phyloP scores from a whole-genome alignment of 2,329 filamentous ascomycete species.

The Ophiostoma angusticollis region DNA sequence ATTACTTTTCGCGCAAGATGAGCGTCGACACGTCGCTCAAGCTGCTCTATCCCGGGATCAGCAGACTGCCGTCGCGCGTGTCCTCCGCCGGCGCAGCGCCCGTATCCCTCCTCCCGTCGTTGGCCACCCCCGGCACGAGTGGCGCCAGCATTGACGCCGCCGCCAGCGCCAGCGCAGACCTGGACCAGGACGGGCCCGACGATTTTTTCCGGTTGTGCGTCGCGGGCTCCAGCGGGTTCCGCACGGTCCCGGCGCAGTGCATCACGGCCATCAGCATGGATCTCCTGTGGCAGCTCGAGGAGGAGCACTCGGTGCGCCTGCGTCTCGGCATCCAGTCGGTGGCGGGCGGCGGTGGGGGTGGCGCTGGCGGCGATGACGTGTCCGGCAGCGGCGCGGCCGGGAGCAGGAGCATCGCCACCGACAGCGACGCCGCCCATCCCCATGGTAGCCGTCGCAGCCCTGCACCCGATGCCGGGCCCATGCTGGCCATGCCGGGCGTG shows the following conservation, averaged over 20 bases:
- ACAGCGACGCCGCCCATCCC: too few species aligned
- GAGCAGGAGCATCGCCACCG: neutral
- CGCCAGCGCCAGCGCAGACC: too few species aligned
- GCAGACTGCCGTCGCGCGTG: constrained; percentile 5
- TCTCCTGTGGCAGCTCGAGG: constrained; percentile 31
- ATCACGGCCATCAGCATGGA: constrained; percentile 33
- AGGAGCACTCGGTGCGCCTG: constrained; percentile 22
- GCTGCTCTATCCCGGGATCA: constrained; percentile 17
- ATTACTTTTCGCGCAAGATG: constrained; percentile 41
- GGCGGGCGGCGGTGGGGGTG: neutral
- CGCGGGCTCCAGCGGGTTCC: constrained; percentile 30
- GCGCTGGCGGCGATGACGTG: neutral
- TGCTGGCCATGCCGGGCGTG: constrained; percentile 13
- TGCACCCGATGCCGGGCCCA: neutral
- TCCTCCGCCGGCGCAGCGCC: too few species aligned
- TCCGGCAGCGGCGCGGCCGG: neutral
- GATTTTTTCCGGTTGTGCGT: constrained; percentile 27
- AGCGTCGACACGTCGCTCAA: constrained; percentile 28
- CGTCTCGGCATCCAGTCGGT: constrained; percentile 9
- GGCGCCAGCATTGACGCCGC: too few species aligned
- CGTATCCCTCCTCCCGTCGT: too few species aligned
- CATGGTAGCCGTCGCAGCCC: too few species aligned
- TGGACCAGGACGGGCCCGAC: constrained; percentile 16
- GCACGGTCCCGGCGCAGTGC: constrained; percentile 27
- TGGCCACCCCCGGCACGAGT: too few species aligned